Percentiles rank a stretch among this genome's conserved stretches.
phyloP scores from a whole-genome alignment of 805 yeast genomes.

The Ogataea sp. region DNA sequence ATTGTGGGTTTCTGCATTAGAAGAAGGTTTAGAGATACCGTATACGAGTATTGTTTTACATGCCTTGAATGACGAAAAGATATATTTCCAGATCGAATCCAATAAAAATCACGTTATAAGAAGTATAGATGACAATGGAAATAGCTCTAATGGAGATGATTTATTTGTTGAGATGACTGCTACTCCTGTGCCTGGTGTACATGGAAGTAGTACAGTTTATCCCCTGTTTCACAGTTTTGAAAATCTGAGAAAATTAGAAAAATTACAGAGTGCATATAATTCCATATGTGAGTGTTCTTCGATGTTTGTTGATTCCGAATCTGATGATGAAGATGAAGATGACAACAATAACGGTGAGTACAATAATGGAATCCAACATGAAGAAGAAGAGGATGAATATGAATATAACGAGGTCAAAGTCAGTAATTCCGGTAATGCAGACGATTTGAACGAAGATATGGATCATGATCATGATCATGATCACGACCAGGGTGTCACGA shows the following conservation, averaged over 20 bases:
- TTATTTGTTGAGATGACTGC: slow-evolving; percentile 1
- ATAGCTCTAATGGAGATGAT: background rate
- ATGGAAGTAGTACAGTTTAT: background rate
- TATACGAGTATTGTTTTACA: slow-evolving; percentile 8
- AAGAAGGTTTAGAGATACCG: slow-evolving; percentile 7
- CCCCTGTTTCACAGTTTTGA: slow-evolving; percentile 1
- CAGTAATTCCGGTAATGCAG: slow-evolving; percentile 15
- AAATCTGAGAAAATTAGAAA: background rate
- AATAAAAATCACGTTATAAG: background rate
- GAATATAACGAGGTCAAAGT: slow-evolving; percentile 1
- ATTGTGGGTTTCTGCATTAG: slow-evolving; percentile 5
- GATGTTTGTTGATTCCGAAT: slow-evolving; percentile 25
- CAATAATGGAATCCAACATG: background rate
- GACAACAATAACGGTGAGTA: slow-evolving; percentile 1
- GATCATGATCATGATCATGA: slow-evolving; percentile 23
- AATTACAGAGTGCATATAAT: slow-evolving; percentile 18
- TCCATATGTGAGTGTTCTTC: slow-evolving; percentile 31
- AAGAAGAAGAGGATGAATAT: background rate
- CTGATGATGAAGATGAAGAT: slow-evolving; percentile 5
- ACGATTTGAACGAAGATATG: slow-evolving; percentile 17
- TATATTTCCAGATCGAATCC: slow-evolving; percentile 9
- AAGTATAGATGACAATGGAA: background rate
- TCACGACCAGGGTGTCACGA: slow-evolving; percentile 11
- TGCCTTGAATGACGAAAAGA: slow-evolving; percentile 5
- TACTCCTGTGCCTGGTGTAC: background rate